Conservation (phyloP, 495 filamentous ascomycete species). For the Trichoderma erinaceum region DNA sequence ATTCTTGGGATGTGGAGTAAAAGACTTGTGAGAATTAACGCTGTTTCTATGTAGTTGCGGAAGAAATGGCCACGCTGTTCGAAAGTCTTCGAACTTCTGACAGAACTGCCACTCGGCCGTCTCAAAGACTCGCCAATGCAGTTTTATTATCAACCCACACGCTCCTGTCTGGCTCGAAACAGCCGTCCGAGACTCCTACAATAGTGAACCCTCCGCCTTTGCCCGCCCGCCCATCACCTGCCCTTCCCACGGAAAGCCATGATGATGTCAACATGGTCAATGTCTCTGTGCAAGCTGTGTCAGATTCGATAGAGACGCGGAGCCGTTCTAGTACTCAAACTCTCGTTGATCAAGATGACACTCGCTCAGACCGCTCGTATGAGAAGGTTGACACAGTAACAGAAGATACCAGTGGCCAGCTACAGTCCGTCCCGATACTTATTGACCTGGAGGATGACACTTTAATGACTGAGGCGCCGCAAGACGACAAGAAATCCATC, state of each 20-base stretch:
- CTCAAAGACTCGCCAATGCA: constrained; percentile 73
- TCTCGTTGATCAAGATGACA: constrained; percentile 35
- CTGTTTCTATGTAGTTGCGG: not conserved
- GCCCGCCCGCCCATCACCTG: constrained; percentile 29
- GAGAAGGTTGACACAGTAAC: constrained; percentile 14
- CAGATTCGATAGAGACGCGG: constrained; percentile 17
- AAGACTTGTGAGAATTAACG: not conserved
- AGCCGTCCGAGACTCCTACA: constrained; percentile 24
- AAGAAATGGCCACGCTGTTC: constrained; percentile 65
- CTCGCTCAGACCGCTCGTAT: constrained; percentile 18
- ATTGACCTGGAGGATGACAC: not conserved
- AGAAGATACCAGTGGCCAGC: not conserved
- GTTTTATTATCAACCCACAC: constrained; percentile 35
- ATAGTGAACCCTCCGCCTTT: constrained; percentile 26
- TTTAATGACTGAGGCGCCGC: not conserved
- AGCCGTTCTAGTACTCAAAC: constrained; percentile 31
- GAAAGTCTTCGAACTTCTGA: constrained; percentile 56
- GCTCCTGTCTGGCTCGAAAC: constrained; percentile 32
- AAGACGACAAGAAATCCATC: not conserved
- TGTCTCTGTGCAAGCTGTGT: constrained; percentile 24
- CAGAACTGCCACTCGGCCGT: constrained; percentile 54
- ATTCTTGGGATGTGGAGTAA: not conserved
- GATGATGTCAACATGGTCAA: constrained; percentile 19
- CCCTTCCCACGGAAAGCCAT: constrained; percentile 17
- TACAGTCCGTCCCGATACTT: not conserved